phyloP scores from a whole-genome alignment of 1,284 basidiomycete genomes.

The Sanghuangporus weigelae region DNA sequence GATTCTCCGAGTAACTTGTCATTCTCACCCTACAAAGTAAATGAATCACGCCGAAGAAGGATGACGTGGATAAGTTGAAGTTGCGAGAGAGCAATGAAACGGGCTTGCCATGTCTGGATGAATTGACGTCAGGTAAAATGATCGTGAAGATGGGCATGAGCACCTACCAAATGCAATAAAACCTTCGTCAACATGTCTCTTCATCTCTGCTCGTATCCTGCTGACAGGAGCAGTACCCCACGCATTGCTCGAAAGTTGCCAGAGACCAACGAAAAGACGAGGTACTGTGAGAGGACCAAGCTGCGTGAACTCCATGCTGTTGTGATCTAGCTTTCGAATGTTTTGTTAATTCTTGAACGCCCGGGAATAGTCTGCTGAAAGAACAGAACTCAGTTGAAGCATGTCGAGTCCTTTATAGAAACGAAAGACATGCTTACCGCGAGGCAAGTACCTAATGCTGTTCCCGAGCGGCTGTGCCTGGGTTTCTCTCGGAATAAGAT shows the following conservation, averaged over 20 bases:
- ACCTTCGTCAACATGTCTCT: slow-evolving; percentile 53
- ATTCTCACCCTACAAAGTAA: slow-evolving; percentile 8
- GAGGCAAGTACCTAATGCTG: slow-evolving; percentile 1
- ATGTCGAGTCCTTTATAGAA: background rate
- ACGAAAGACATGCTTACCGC: background rate
- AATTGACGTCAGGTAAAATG: slow-evolving; percentile 5
- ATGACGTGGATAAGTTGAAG: background rate
- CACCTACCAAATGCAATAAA: slow-evolving; percentile 66
- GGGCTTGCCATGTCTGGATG: slow-evolving; percentile 35
- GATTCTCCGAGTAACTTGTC: background rate
- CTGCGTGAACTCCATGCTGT: slow-evolving; percentile 43
- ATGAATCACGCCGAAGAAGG: background rate
- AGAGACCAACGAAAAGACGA: slow-evolving; percentile 71
- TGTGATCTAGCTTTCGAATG: background rate
- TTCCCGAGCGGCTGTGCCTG: background rate
- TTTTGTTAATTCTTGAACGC: background rate
- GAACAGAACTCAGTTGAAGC: background rate
- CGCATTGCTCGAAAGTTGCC: slow-evolving; percentile 78
- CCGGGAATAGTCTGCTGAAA: background rate
- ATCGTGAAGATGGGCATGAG: background rate
- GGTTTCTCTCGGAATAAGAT: background rate
- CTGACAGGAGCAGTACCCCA: slow-evolving; percentile 71
- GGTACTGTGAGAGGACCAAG: slow-evolving; percentile 59
- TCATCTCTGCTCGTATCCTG: slow-evolving; percentile 66
- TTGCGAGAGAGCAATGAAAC: slow-evolving; percentile 1